Evolutionary conservation across 805 yeast species (phyloP).

Genomic region (Metschnikowia gruessii): DNA sequence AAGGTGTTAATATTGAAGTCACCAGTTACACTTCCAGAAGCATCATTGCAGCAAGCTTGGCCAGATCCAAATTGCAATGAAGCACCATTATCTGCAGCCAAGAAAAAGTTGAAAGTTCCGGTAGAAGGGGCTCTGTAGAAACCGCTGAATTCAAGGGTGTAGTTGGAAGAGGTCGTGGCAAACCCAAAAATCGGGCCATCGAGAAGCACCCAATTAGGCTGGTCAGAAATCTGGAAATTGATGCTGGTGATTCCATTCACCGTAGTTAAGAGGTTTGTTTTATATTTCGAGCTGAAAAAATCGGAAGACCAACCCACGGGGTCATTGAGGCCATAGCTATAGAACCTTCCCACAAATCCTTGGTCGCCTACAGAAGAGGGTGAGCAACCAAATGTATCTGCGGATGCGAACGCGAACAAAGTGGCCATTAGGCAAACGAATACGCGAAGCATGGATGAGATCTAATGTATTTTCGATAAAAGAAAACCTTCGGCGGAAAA

Average conservation of each 20-base stretch:
- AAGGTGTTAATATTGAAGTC: conserved; percentile 12
- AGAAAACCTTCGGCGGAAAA: too few relatives aligned
- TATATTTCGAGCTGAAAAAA: conserved; percentile 10
- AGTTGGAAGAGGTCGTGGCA: conserved; percentile 11
- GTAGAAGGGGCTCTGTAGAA: conserved; percentile 14
- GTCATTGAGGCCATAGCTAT: conserved; percentile 3
- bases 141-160: conserved; percentile 16
- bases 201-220: neutral
- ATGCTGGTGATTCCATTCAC: conserved; percentile 11
- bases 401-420: neutral
- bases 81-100: conserved; percentile 20
- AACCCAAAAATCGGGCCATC: conserved; percentile 9
- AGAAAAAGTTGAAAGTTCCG: conserved; percentile 14
- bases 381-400: neutral
- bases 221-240: conserved; percentile 5
- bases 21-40: conserved; percentile 15
- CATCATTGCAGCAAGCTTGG: conserved; percentile 17
- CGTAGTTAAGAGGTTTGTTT: conserved; percentile 1
- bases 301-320: conserved; percentile 9
- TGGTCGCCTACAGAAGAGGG: neutral
- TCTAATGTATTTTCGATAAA: too few relatives aligned
- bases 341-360: conserved; percentile 14
- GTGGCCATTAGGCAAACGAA: neutral
- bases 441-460: neutral
- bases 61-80: conserved; percentile 19